Conservation (phyloP, 495 filamentous ascomycete species). For the Aspergillus diversus region DNA sequence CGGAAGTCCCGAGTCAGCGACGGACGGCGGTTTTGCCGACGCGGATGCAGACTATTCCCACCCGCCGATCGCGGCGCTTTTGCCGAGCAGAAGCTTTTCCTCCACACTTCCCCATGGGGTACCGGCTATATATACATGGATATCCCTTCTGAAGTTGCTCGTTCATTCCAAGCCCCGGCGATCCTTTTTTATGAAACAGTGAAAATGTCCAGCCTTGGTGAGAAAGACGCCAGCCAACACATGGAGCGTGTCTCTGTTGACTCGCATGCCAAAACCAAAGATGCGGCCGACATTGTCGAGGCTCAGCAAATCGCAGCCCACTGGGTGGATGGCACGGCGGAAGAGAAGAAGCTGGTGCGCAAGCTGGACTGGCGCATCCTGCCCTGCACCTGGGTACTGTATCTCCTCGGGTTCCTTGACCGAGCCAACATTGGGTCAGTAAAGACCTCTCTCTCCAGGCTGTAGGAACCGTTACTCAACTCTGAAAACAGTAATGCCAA, state of each 20-base stretch:
- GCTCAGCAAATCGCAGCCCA: slow-evolving; percentile 2
- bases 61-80: neutral
- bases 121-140: neutral
- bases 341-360: slow-evolving; percentile 3
- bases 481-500: neutral
- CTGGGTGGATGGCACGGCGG: neutral
- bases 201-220: neutral
- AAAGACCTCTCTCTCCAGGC: neutral
- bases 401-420: neutral
- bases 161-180: neutral
- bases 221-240: neutral
- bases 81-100: neutral
- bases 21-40: neutral
- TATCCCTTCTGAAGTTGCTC: neutral
- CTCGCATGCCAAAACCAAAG: neutral
- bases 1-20: neutral
- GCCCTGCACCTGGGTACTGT: slow-evolving; percentile 3
- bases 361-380: slow-evolving; percentile 10
- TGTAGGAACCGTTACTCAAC: neutral
- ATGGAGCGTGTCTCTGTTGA: neutral
- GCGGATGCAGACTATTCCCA: neutral
- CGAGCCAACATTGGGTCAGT: slow-evolving; percentile 6
- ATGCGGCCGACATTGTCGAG: neutral
- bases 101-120: neutral
- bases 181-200: neutral